These are phyloP conservation scores for Blumeria graminis DNA, from an alignment of 2,329 filamentous ascomycete genomes.

Conservation along the genomic window DNA sequence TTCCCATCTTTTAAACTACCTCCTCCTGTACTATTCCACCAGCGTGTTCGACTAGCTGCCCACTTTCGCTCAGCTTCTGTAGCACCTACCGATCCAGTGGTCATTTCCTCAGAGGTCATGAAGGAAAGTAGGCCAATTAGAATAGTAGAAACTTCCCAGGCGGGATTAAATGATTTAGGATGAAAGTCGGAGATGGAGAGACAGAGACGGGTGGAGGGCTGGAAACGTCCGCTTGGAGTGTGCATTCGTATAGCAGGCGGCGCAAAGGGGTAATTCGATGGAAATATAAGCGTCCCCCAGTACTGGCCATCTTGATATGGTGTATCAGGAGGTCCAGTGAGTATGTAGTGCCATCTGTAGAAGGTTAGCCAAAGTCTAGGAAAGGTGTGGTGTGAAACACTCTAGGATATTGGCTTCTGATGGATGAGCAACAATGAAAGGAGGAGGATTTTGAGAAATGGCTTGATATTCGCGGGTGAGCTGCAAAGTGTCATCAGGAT, in stretches of 20 bases:
- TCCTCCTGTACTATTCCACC: constrained; percentile 95
- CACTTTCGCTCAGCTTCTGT: constrained; percentile 54
- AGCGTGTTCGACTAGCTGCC: constrained; percentile 54
- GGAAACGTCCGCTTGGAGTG: constrained; percentile 86
- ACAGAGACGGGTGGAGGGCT: constrained; percentile 74
- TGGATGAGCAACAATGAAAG: constrained; percentile 72
- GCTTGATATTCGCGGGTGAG: constrained; percentile 39
- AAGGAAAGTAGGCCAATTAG: constrained; percentile 83
- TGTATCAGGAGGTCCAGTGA: constrained; percentile 81
- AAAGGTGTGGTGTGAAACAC: constrained; percentile 22
- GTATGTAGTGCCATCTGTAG: constrained; percentile 71
- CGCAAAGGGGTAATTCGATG: constrained; percentile 88
- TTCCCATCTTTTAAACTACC: constrained; percentile 15
- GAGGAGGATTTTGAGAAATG: constrained; percentile 53
- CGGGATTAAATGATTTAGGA: constrained; percentile 91
- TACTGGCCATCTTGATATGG: constrained; percentile 91
- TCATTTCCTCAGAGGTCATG: constrained; percentile 99
- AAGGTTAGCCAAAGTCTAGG: neutral
- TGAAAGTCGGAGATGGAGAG: constrained; percentile 96
- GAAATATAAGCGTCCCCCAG: constrained; percentile 92
- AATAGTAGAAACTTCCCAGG: constrained; percentile 95
- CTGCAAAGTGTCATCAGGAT: constrained; percentile 14
- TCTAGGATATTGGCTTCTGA: constrained; percentile 83
- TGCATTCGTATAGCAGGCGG: constrained; percentile 98
- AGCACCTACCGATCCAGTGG: constrained; percentile 67